Evolutionary conservation across 108 stramenopile genomes (phyloP).

Genomic region (Pseudonitzschia multistriata): DNA sequence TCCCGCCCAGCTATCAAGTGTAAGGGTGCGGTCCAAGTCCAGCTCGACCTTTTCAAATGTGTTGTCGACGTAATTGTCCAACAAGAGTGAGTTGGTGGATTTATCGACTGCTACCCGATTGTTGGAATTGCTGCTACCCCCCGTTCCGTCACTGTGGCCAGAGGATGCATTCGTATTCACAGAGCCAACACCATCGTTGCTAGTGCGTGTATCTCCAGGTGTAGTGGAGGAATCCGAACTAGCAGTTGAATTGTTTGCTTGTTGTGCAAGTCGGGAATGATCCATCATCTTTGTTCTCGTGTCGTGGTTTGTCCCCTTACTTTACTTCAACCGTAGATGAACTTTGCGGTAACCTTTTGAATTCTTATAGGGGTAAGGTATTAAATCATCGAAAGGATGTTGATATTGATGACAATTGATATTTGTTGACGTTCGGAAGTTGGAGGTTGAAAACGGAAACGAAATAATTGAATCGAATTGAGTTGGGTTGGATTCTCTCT

Average conservation of each 20-base stretch:
- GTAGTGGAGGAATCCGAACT: background rate
- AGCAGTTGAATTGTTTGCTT: background rate
- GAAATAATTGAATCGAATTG: no score
- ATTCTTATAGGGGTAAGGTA: no score
- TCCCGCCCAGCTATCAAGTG: no score
- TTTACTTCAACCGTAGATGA: no score
- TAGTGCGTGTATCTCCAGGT: background rate
- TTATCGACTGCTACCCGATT: constrained; percentile 1
- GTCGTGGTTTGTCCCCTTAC: no score
- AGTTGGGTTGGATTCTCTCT: no score
- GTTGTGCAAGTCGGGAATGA: background rate
- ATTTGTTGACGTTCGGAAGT: no score
- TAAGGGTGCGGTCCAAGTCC: constrained; percentile 2
- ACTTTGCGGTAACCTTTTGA: no score
- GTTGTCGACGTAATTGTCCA: background rate
- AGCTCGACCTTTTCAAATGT: constrained; percentile 6
- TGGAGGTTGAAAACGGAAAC: no score
- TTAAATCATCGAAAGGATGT: no score
- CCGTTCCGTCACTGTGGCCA: background rate
- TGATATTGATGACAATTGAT: no score
- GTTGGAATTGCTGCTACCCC: background rate
- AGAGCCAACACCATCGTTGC: background rate
- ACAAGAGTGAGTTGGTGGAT: background rate
- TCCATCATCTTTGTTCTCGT: constrained; percentile 11
- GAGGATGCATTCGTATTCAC: background rate